phyloP scores from a whole-genome alignment of 106 monocot species.

The Vanilla planifolia region DNA sequence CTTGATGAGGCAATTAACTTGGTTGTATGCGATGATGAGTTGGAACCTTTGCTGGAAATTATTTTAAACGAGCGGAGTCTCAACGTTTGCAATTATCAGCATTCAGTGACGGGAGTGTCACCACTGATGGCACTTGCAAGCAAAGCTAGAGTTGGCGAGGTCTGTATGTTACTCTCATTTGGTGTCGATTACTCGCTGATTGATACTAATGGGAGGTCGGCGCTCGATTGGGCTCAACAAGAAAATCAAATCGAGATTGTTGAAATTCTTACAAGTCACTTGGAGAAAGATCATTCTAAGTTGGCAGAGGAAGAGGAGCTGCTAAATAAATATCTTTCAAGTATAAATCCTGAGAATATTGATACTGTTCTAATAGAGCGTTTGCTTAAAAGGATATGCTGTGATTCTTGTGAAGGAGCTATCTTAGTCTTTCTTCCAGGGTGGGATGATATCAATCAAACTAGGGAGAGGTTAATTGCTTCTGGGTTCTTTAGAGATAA shows the following conservation, averaged over 20 bases:
- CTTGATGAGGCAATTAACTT: slow-evolving; percentile 82
- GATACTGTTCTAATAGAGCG: slow-evolving; percentile 67
- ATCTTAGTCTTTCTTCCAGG: slow-evolving; percentile 91
- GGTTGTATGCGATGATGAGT: slow-evolving; percentile 72
- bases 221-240: slow-evolving; percentile 66
- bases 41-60: slow-evolving; percentile 75
- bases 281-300: slow-evolving; percentile 39
- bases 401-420: slow-evolving; percentile 83
- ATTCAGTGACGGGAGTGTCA: slow-evolving; percentile 72
- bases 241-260: slow-evolving; percentile 51
- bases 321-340: slow-evolving; percentile 64
- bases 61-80: slow-evolving; percentile 38
- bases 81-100: slow-evolving; percentile 60
- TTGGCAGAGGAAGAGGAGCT: slow-evolving; percentile 48
- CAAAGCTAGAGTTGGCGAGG: slow-evolving; percentile 70
- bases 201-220: slow-evolving; percentile 69
- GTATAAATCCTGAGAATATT: slow-evolving; percentile 73
- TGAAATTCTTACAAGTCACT: slow-evolving; percentile 63
- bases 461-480: slow-evolving; percentile 52
- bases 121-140: slow-evolving; percentile 86
- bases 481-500: slow-evolving; percentile 56
- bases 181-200: slow-evolving; percentile 63
- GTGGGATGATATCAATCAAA: slow-evolving; percentile 96
- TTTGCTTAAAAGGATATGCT: slow-evolving; percentile 64
- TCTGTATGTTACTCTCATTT: slow-evolving; percentile 81